Evolutionary conservation across 331 rosid genomes (phyloP).

Genomic region (Quercus phellos): DNA sequence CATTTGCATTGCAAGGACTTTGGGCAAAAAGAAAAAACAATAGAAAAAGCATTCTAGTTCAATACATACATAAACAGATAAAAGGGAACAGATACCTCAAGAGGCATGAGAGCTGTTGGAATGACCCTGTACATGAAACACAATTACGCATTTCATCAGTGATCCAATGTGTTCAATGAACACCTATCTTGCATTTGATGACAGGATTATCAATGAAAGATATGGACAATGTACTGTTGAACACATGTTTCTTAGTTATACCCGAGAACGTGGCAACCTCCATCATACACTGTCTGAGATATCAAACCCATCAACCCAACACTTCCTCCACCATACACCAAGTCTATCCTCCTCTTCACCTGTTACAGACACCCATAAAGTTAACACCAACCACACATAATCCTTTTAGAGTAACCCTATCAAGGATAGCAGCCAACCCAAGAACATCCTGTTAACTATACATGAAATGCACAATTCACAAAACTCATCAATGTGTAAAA

Average conservation of each 20-base stretch:
- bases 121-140: conserved; percentile 61
- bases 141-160: neutral
- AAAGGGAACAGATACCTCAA: conserved; percentile 54
- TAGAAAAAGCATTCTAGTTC: neutral
- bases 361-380: conserved; percentile 34
- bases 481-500: conserved; percentile 13
- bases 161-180: conserved; percentile 21
- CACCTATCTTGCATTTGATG: neutral
- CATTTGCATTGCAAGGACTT: neutral
- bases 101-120: conserved; percentile 91
- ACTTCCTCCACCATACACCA: conserved; percentile 97
- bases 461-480: conserved; percentile 5
- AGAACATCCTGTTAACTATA: neutral
- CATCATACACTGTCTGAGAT: conserved; percentile 71
- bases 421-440: conserved; percentile 2
- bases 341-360: conserved; percentile 78
- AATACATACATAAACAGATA: conserved; percentile 6
- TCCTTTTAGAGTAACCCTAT: conserved; percentile 2
- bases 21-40: neutral
- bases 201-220: conserved; percentile 4
- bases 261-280: conserved; percentile 92
- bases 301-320: conserved; percentile 88
- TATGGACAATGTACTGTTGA: neutral
- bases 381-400: conserved; percentile 14
- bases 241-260: conserved; percentile 20